phyloP scores from a whole-genome alignment of 495 filamentous ascomycete genomes.

The Bryoglossum gracile region DNA sequence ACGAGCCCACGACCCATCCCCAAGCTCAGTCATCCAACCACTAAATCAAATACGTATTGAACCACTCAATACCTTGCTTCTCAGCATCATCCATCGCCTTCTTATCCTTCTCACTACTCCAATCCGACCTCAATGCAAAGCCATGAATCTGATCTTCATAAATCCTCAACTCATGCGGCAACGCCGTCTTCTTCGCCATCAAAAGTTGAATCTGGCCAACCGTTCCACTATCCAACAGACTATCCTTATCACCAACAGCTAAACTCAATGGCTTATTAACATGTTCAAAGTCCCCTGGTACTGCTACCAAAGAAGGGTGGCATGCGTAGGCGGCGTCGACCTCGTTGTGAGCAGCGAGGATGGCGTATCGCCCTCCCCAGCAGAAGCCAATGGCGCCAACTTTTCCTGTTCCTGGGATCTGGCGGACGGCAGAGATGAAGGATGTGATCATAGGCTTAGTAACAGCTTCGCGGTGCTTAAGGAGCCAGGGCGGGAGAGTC shows the following conservation, averaged over 20 bases:
- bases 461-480: constrained; percentile 29
- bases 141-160: constrained; percentile 40
- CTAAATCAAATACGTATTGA: constrained; percentile 30
- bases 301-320: constrained; percentile 32
- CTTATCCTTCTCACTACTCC: constrained; percentile 37
- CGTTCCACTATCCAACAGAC: constrained; percentile 18
- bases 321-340: constrained; percentile 29
- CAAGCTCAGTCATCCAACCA: too few relatives aligned
- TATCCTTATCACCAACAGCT: constrained; percentile 34
- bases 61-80: constrained; percentile 38
- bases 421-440: constrained; percentile 27
- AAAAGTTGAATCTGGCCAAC: constrained; percentile 27
- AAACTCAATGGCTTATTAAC: constrained; percentile 25
- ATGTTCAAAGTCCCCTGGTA: constrained; percentile 36
- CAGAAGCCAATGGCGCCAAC: constrained; percentile 38
- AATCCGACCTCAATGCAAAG: constrained; percentile 37
- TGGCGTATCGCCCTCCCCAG: constrained; percentile 37
- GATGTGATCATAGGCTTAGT: constrained; percentile 19
- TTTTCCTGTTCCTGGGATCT: constrained; percentile 27
- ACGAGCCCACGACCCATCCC: too few relatives aligned
- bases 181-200: constrained; percentile 29
- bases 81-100: constrained; percentile 39
- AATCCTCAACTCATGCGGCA: constrained; percentile 32
- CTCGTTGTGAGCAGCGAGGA: constrained; percentile 16
- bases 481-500: constrained; percentile 28